Evolutionary conservation across 129 eudicot genomes (phyloP).

Genomic region (Flaveria trinervia): DNA sequence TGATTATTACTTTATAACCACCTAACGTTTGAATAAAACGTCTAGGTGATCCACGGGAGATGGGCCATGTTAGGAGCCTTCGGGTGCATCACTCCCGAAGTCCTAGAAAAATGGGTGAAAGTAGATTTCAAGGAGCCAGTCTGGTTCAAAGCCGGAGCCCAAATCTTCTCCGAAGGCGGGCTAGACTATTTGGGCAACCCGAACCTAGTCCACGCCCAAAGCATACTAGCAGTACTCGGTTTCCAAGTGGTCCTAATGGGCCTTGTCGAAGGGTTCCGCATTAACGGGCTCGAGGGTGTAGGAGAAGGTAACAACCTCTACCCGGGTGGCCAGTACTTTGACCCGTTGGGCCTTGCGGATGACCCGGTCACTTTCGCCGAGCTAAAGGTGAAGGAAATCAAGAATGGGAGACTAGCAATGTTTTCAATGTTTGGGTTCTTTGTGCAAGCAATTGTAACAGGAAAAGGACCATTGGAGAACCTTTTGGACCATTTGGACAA

Average conservation of each 20-base stretch:
- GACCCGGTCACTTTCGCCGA: constrained; percentile 43
- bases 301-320: constrained; percentile 46
- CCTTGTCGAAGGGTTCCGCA: constrained; percentile 42
- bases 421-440: constrained; percentile 47
- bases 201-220: constrained; percentile 48
- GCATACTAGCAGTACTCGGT: constrained; percentile 45
- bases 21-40: neutral
- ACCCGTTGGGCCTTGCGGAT: constrained; percentile 49
- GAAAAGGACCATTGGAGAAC: constrained; percentile 48
- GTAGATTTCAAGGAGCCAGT: constrained; percentile 50
- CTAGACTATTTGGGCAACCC: constrained; percentile 50
- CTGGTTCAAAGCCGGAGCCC: constrained; percentile 52
- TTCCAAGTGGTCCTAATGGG: constrained; percentile 47
- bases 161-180: constrained; percentile 49
- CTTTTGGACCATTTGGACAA: constrained; percentile 47
- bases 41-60: constrained; percentile 40
- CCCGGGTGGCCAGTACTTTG: constrained; percentile 50
- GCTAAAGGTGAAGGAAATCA: constrained; percentile 46
- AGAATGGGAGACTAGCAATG: constrained; percentile 50
- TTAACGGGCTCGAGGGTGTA: constrained; percentile 45
- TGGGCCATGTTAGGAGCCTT: constrained; percentile 49
- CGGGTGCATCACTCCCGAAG: constrained; percentile 45
- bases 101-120: constrained; percentile 42
- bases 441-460: constrained; percentile 49
- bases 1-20: neutral